phyloP scores from a whole-genome alignment of 129 eudicot species.

The Pseudognaphalium luteoalbum region DNA sequence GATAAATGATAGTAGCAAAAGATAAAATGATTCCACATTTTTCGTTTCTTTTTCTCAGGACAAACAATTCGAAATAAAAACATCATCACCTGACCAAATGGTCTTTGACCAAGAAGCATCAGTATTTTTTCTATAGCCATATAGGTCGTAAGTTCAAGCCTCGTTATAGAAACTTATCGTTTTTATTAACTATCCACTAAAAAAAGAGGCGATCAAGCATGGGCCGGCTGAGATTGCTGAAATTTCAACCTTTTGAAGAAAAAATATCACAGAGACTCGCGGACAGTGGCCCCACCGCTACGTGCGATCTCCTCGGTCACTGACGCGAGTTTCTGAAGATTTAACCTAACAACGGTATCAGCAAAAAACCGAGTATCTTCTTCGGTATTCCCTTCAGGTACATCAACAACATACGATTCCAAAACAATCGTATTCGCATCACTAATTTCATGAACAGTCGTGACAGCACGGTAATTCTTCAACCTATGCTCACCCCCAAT shows the following conservation, averaged over 20 bases:
- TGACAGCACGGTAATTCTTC: conserved; percentile 66
- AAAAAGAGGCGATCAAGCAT: no score
- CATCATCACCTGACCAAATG: background rate
- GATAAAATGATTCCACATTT: no score
- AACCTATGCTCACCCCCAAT: conserved; percentile 83
- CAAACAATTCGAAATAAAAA: background rate
- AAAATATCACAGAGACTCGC: background rate
- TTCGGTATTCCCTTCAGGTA: conserved; percentile 79
- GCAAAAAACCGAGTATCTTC: conserved; percentile 89
- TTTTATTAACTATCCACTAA: background rate
- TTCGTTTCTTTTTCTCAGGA: background rate
- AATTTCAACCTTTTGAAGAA: no score
- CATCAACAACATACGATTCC: conserved; percentile 79
- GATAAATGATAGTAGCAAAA: background rate
- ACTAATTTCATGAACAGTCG: conserved; percentile 54
- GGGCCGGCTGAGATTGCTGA: no score
- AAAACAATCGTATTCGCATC: conserved; percentile 48
- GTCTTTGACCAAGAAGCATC: background rate
- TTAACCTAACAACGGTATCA: conserved; percentile 76
- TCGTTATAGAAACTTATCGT: background rate
- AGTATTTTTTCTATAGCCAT: background rate
- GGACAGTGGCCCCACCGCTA: background rate
- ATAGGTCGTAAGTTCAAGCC: no score
- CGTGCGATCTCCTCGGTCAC: conserved; percentile 44
- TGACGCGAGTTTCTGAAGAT: conserved; percentile 71